Evolutionary conservation across 164 flowering plant genomes (phyloP), one percentile per base, ranked within the genome.

Genomic region (Umbellularia californica): DNA sequence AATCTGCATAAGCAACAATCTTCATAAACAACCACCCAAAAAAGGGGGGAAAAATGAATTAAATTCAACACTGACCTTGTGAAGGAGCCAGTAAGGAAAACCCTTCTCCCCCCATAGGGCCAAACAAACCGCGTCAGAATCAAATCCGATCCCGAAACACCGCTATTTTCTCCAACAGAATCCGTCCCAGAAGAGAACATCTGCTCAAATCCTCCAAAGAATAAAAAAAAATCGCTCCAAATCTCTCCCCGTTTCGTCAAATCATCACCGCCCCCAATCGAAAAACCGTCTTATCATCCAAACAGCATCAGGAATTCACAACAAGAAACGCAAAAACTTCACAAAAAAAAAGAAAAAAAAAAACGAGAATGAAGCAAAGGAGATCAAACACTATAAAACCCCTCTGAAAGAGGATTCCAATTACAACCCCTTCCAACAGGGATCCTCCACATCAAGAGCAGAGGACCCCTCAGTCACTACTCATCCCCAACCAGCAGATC

Each of bases 21-120:
- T 55, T 20, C 60, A 19, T 3, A 17, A 55, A 30, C 35, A 30
- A 30, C 35, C 35, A 30, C 35, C 35, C 35, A 30, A 30, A 30
- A 30, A 30, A 2, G 28, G 28, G 5, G 4, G 0, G 0, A 52
- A 13, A 15, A 15, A 28, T 14, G 33, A 5, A 30, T 5, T 1
- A 66, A 66, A n/a, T 66, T 25, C 47, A 66, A 66, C 20, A 25
- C 50, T 70, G 70, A 83, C 85, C 83, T 30, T 13, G 80, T 77
- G 69, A 83, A 83, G 0, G 86, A 83, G 27, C 86, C 84, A 22
- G 74, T 75, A 70, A 83, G 76, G 60, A 75, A 81, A 51, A 83
- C 84, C 74, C 75, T 78, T 28, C 76, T 73, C 51, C 86, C 86
- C 17, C 86, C 86, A 51, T 83, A 79, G 2, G 81, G 86, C 86